These are phyloP conservation scores for Groenewaldozyma salmanticensis DNA, from an alignment of 805 yeast species.

Conservation along the genomic window DNA sequence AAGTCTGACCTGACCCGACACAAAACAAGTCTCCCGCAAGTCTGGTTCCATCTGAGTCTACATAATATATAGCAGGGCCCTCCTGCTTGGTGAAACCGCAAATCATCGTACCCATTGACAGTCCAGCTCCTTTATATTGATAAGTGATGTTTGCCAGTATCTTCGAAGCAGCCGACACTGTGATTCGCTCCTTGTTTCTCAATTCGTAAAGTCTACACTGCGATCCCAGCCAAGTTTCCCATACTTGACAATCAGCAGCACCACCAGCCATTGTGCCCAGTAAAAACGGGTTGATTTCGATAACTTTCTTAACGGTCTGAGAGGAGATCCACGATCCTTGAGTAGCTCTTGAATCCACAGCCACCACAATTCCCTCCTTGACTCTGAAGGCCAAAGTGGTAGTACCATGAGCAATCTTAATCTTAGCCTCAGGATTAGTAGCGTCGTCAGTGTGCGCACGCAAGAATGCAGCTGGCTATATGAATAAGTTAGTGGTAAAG, in stretches of 20 bases:
- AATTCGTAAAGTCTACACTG: conserved; percentile 94
- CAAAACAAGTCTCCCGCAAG: conserved; percentile 90
- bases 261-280: conserved; percentile 99
- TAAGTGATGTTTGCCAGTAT: conserved; percentile 84
- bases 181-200: conserved; percentile 87
- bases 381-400: conserved; percentile 95
- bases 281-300: conserved; percentile 88
- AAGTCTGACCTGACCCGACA: conserved; percentile 98
- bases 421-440: conserved; percentile 83
- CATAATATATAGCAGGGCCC: conserved; percentile 92
- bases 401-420: conserved; percentile 98
- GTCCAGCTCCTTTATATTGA: conserved; percentile 94
- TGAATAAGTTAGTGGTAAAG: conserved; percentile 1
- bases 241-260: conserved; percentile 98
- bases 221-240: conserved; percentile 98
- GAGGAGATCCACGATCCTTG: conserved; percentile 98
- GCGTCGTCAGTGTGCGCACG: conserved; percentile 98
- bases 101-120: conserved; percentile 98
- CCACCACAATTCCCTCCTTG: conserved; percentile 88
- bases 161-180: conserved; percentile 95
- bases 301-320: conserved; percentile 94
- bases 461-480: conserved; percentile 77
- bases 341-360: conserved; percentile 96
- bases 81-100: conserved; percentile 95
- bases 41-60: conserved; percentile 95